Conservation (phyloP, 2,329 filamentous ascomycete genomes). For the Westerdykella ornata region DNA sequence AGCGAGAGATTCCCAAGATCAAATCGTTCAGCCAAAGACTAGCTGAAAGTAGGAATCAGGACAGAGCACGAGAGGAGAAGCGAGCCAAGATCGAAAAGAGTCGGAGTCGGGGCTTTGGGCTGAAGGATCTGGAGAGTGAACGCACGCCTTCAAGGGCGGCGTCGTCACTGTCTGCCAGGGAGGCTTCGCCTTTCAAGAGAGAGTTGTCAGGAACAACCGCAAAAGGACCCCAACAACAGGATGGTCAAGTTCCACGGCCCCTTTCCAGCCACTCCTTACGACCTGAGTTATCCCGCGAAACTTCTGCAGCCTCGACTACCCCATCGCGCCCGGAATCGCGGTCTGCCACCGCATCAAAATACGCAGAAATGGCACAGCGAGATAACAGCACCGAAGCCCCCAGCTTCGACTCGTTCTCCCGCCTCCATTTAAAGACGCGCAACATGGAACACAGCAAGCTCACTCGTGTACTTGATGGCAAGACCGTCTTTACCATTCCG, state of each 20-base stretch:
- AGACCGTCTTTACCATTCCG: conserved; percentile 70
- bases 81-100: conserved; percentile 39
- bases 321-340: conserved; percentile 4
- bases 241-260: conserved; percentile 15
- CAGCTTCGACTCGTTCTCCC: conserved; percentile 72
- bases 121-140: conserved; percentile 25
- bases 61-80: conserved; percentile 41
- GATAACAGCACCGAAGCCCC: conserved; percentile 47
- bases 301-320: conserved; percentile 17
- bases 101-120: conserved; percentile 38
- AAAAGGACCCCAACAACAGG: conserved; percentile 15
- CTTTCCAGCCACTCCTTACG: conserved; percentile 19
- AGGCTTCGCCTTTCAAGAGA: conserved; percentile 5
- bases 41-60: conserved; percentile 54
- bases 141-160: conserved; percentile 20
- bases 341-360: conserved; percentile 20
- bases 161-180: conserved; percentile 21
- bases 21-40: conserved; percentile 82
- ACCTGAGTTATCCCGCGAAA: conserved; percentile 14
- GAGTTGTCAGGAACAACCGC: conserved; percentile 11
- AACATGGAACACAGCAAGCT: conserved; percentile 76
- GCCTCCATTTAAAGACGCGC: conserved; percentile 73
- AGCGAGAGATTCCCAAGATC: conserved; percentile 21
- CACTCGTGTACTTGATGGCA: conserved; percentile 68
- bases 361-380: conserved; percentile 26